Base-by-base conservation (phyloP, 2,329 filamentous ascomycete species). In the Metarhizium anisopliae region DNA sequence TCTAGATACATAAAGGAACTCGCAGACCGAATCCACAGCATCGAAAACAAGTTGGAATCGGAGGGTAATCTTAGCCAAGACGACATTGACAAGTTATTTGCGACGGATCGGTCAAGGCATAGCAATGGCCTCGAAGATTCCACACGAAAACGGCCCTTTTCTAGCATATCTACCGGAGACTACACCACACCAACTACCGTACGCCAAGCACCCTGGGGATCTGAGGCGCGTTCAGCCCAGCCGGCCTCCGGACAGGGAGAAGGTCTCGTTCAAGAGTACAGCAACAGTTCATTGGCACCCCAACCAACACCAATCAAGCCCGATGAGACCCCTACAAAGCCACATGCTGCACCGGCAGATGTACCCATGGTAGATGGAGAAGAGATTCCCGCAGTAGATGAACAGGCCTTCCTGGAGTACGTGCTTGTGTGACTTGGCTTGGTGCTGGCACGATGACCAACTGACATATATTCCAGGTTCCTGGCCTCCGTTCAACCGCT, bases 1-100 rank as follows among this genome's bases (percentile, higher is more conserved):
- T 57, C 35, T 5, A 89, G 86, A 16, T 95, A 95, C 64, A 96
- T 96, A 68, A 95, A 95, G 68, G 90, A 95, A 69, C 80, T 96
- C 25, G 90, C 90, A 29, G 90, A 95, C 66, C 80, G 91, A 30
- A 84, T 96, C 57, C 85, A 92, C 63, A 86, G 82, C 47, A 85
- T 96, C 50, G 91, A 95, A 67, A 87, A 86, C 61, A 88, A 90
- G 66, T 83, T 94, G 56, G 81, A 79, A 45, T 77, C 74, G 8
- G 78, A 81, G 36, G 69, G 70, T 57, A 72, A 64, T 45, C 64
- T 70, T 56, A 74, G 69, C 45, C 71, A 75, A 54, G 75, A 77
- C 54, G 69, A 72, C n/a, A 69, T 79, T n/a, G 77, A 80, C 42
- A 67, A 69, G 50, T 63, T 73, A 11, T 72, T 73, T 49, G 66